A percentile compares a stretch with the other conserved stretches of the same genome.
Conservation (phyloP, 2,329 filamentous ascomycete species). For the Seiridium unicorne region DNA sequence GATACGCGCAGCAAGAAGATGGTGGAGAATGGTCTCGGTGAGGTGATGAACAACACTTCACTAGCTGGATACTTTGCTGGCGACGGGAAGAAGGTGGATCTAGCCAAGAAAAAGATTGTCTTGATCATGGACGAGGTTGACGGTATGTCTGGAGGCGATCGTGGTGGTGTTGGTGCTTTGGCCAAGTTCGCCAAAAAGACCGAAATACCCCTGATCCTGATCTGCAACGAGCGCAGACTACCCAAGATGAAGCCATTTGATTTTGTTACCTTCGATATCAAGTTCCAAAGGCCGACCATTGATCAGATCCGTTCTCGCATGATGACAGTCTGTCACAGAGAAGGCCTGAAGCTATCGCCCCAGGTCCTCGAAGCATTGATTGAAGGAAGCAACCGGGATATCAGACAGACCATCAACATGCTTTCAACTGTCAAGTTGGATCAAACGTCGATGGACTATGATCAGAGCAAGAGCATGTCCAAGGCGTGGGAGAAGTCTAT, state of each 20-base stretch:
- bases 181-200: slow-evolving; percentile 96
- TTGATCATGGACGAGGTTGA: slow-evolving; percentile 99
- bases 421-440: slow-evolving; percentile 91
- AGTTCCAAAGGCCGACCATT: slow-evolving; percentile 84
- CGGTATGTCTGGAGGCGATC: slow-evolving; percentile 96
- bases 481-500: slow-evolving; percentile 99
- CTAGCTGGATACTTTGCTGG: slow-evolving; percentile 86
- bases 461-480: slow-evolving; percentile 88
- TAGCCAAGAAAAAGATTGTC: slow-evolving; percentile 86
- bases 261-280: slow-evolving; percentile 76
- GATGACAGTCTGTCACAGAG: slow-evolving; percentile 91
- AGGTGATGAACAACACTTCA: slow-evolving; percentile 91
- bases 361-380: slow-evolving; percentile 90
- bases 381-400: slow-evolving; percentile 92
- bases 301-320: slow-evolving; percentile 90
- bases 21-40: slow-evolving; percentile 82
- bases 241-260: slow-evolving; percentile 99
- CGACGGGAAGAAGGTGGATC: slow-evolving; percentile 77
- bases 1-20: slow-evolving; percentile 95
- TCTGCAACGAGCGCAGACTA: slow-evolving; percentile 90
- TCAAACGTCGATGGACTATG: slow-evolving; percentile 74
- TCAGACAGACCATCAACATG: slow-evolving; percentile 99
- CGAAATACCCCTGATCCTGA: slow-evolving; percentile 90
- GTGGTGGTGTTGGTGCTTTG: slow-evolving; percentile 90
- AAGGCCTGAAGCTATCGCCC: slow-evolving; percentile 80